These are phyloP conservation scores for Xylariaceae sp. DNA, from an alignment of 2,329 filamentous ascomycete genomes.

Conservation along the genomic window DNA sequence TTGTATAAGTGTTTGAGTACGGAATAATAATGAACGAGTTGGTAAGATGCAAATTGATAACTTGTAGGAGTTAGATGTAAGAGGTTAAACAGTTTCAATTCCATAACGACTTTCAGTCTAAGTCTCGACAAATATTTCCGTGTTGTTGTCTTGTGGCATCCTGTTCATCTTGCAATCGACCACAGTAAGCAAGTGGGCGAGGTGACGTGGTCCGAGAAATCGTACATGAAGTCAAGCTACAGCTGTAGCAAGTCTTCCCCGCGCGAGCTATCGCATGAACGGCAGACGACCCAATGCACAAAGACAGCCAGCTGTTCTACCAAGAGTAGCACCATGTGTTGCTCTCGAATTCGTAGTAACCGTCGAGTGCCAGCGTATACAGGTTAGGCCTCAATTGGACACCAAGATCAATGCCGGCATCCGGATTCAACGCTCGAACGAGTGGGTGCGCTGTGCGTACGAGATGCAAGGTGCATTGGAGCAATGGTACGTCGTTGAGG, in stretches of 20 bases:
- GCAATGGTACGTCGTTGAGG: conserved; percentile 7
- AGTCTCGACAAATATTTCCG: too few relatives aligned
- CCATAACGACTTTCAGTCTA: too few relatives aligned
- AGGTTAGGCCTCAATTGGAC: background rate
- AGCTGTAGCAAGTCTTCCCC: background rate
- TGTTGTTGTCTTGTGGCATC: too few relatives aligned
- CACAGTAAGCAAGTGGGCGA: background rate
- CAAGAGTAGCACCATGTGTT: background rate
- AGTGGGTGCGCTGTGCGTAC: background rate
- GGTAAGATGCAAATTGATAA: too few relatives aligned
- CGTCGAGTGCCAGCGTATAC: background rate
- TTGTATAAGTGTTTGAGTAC: too few relatives aligned
- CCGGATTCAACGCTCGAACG: background rate
- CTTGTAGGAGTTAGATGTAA: too few relatives aligned
- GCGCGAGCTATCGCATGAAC: background rate
- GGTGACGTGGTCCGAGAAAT: background rate
- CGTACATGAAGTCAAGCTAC: background rate
- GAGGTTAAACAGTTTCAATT: too few relatives aligned
- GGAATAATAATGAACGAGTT: too few relatives aligned
- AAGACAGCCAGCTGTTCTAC: too few relatives aligned
- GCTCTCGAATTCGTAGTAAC: background rate
- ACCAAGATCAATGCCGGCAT: background rate
- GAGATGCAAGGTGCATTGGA: conserved; percentile 3
- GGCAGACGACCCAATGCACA: background rate
- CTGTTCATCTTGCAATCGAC: too few relatives aligned